Percentiles rank a stretch among this genome's conserved stretches.
These are phyloP conservation scores for Neofusicoccum umdonicola DNA, from an alignment of 2,329 filamentous ascomycete genomes.

Conservation along the genomic window DNA sequence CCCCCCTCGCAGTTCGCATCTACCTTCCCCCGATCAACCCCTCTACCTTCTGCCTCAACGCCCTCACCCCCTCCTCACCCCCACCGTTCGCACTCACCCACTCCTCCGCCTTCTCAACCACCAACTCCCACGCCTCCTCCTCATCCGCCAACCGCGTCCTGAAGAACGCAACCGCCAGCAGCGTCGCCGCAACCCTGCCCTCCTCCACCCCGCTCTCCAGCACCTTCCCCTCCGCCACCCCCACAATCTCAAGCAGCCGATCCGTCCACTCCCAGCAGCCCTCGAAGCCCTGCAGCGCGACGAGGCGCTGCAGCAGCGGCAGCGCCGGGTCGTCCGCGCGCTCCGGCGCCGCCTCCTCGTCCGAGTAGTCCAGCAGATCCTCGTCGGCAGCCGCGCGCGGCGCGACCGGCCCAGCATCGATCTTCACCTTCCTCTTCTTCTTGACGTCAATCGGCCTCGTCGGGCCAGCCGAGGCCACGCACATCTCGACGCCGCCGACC, in stretches of 20 bases:
- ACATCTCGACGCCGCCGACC: no score
- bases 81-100: conserved; percentile 46
- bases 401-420: fast-evolving
- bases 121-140: conserved; percentile 62
- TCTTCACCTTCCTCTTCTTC: not conserved
- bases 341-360: not conserved
- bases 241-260: conserved; percentile 25
- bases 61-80: conserved; percentile 1
- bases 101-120: conserved; percentile 57
- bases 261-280: conserved; percentile 51
- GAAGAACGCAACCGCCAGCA: conserved; percentile 50
- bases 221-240: conserved; percentile 17
- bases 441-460: no score
- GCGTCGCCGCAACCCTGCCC: conserved; percentile 33
- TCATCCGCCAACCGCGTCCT: conserved; percentile 45
- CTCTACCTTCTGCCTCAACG: not conserved
- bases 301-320: conserved; percentile 44
- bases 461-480: no score
- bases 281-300: conserved; percentile 56
- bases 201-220: conserved; percentile 12
- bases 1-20: not conserved
- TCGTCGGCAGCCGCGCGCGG: not conserved
- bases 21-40: not conserved
- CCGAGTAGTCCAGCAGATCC: not conserved
- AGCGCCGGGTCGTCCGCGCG: not conserved